Conservation (phyloP, 2,329 filamentous ascomycete genomes). For the Hansfordia pulvinata region DNA sequence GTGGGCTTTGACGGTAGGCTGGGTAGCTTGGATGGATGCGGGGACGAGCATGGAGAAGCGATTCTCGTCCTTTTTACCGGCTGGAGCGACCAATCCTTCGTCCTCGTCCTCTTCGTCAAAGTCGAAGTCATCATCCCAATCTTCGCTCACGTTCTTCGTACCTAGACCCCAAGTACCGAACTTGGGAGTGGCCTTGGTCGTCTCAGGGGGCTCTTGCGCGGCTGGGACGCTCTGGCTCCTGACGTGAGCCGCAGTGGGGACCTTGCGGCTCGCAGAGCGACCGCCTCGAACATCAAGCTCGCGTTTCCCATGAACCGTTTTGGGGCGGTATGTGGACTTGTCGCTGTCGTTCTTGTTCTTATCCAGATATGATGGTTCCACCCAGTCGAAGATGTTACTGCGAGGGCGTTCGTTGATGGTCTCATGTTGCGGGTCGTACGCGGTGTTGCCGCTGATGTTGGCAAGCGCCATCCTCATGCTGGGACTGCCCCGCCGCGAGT, state of each 20-base stretch:
- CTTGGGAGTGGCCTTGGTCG: slow-evolving; percentile 45
- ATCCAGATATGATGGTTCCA: slow-evolving; percentile 49
- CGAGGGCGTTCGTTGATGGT: slow-evolving; percentile 33
- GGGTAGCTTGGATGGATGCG: slow-evolving; percentile 65
- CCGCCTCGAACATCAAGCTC: slow-evolving; percentile 58
- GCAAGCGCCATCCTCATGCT: slow-evolving; percentile 40
- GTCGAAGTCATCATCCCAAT: slow-evolving; percentile 85
- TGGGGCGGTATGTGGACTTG: slow-evolving; percentile 49
- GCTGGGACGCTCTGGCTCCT: slow-evolving; percentile 73
- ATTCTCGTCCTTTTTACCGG: slow-evolving; percentile 21
- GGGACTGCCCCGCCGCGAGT: slow-evolving; percentile 37
- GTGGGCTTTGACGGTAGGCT: slow-evolving; percentile 70
- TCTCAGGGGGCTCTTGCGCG: slow-evolving; percentile 47
- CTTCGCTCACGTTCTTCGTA: slow-evolving; percentile 69
- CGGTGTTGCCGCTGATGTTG: slow-evolving; percentile 33
- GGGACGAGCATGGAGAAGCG: slow-evolving; percentile 55
- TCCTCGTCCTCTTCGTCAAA: slow-evolving; percentile 37
- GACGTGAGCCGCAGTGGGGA: slow-evolving; percentile 56
- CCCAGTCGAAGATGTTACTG: slow-evolving; percentile 69
- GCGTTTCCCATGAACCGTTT: slow-evolving; percentile 66
- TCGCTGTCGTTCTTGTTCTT: slow-evolving; percentile 44
- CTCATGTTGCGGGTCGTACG: slow-evolving; percentile 20
- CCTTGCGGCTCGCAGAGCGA: slow-evolving; percentile 51
- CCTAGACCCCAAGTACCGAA: slow-evolving; percentile 74
- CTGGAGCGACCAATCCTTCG: slow-evolving; percentile 21